Evolutionary conservation across 2,329 filamentous ascomycete genomes (phyloP).

Genomic region (Claviceps arundinis): DNA sequence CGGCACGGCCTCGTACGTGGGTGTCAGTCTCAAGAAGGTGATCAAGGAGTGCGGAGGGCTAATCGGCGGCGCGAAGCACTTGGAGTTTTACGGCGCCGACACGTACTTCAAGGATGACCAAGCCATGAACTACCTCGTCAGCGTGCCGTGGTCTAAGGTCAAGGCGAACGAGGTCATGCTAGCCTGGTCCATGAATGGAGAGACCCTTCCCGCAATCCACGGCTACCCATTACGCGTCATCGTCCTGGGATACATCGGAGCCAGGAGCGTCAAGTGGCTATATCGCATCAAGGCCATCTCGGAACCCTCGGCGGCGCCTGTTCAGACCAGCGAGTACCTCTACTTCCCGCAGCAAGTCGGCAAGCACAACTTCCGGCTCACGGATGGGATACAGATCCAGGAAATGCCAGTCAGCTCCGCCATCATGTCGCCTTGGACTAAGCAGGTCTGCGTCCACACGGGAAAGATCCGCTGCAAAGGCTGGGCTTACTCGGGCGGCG

Average conservation of each 20-base stretch:
- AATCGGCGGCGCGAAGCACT: constrained; percentile 37
- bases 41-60: constrained; percentile 58
- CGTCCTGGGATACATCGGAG: constrained; percentile 55
- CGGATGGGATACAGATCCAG: too few species aligned
- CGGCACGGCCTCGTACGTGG: constrained; percentile 48
- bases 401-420: too few species aligned
- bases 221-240: constrained; percentile 50
- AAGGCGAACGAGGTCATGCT: constrained; percentile 53
- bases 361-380: too few species aligned
- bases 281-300: constrained; percentile 48
- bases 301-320: neutral
- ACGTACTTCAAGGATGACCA: constrained; percentile 59
- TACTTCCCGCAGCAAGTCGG: too few species aligned
- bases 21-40: constrained; percentile 53
- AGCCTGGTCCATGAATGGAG: constrained; percentile 60
- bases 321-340: too few species aligned
- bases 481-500: too few species aligned
- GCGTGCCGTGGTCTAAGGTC: constrained; percentile 54
- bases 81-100: constrained; percentile 58
- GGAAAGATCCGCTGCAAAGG: too few species aligned
- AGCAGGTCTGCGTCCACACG: too few species aligned
- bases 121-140: constrained; percentile 53
- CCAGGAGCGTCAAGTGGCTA: constrained; percentile 50
- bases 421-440: too few species aligned
- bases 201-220: constrained; percentile 50